phyloP scores from a whole-genome alignment of 345 rosid species.

The Eucalyptus urophylla region DNA sequence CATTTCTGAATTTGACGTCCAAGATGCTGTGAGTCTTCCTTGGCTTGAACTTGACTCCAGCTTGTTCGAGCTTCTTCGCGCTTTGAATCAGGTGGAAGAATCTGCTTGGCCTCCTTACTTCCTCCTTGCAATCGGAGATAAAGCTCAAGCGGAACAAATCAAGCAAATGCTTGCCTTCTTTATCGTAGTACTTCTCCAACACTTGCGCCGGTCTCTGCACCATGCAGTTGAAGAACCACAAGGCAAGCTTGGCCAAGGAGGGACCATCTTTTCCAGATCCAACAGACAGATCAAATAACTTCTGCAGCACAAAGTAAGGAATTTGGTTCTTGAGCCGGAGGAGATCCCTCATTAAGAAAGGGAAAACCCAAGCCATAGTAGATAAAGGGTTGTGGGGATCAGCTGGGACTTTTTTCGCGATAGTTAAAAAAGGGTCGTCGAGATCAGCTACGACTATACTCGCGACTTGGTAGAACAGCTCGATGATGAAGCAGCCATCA shows the following conservation, averaged over 20 bases:
- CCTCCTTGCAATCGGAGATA: constrained; percentile 7
- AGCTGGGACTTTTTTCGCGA: too few relatives aligned
- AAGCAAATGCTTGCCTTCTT: constrained; percentile 42
- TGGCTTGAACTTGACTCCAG: constrained; percentile 32
- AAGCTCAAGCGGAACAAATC: constrained; percentile 45
- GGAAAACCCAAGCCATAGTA: too few relatives aligned
- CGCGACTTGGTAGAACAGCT: too few relatives aligned
- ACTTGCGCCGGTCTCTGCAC: constrained; percentile 20
- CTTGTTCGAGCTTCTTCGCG: constrained; percentile 42
- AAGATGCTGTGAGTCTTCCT: constrained; percentile 23
- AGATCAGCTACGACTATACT: too few relatives aligned
- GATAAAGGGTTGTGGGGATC: too few relatives aligned
- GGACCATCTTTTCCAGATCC: neutral
- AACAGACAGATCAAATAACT: too few relatives aligned
- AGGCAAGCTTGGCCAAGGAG: constrained; percentile 28
- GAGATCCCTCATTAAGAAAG: too few relatives aligned
- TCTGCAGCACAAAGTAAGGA: too few relatives aligned
- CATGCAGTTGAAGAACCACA: constrained; percentile 45
- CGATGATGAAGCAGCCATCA: too few relatives aligned
- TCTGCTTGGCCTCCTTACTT: neutral
- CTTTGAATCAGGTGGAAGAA: constrained; percentile 35
- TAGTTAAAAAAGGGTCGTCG: too few relatives aligned
- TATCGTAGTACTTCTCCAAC: constrained; percentile 7
- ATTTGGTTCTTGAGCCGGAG: too few relatives aligned
- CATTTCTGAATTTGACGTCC: constrained; percentile 25